Evolutionary conservation across 23 red algal species (phyloP), one percentile per base, ranked within the genome.

Genomic region (Agarophyton chilense): DNA sequence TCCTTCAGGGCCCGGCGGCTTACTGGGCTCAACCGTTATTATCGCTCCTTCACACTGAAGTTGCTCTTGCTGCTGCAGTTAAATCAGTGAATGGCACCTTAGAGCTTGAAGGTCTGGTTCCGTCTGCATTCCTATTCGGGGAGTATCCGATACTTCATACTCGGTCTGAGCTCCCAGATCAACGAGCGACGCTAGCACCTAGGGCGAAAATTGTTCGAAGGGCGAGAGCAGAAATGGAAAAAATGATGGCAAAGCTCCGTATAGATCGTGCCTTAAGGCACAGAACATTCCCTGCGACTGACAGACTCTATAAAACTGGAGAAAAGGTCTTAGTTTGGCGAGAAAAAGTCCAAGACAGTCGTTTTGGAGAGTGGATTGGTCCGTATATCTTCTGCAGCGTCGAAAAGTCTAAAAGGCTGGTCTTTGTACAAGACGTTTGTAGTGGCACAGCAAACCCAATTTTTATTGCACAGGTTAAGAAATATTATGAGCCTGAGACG

Each of bases 321-420:
- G 1, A 87, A 13, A 11, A 87, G 4, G 61, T 87, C 24, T 22
- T 72, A 39, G 61, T 87, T 25, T 87, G 66, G 62, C 50, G 62
- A 13, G 82, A 87, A 24, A 50, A 56, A 31, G 13, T n/a, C 13
- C 21, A 72, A 9, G 52, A 31, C 31, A 58, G 26, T 7, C 32
- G 61, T 8, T 72, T 87, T 52, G 61, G 82, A 28, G 61, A 87
- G 72, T 87, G 82, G 0, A 74, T 71, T 8, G 62, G 63, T 5
- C 82, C 82, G 38, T 87, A 28, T 22, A 18, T 28, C 0, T 10
- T 73, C 7, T 16, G 16, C 49, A 43, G 0, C 9, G 33, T 52
- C 17, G 82, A 87, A 0, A 21, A 32, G 14, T 16, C 14, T 53
- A 87, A 87, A 33, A 71, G 42, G 13, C 63, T 87, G 16, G 32